These are phyloP conservation scores for Pseudohyphozyma bogoriensis DNA, from an alignment of 768 basidiomycete genomes.

Conservation along the genomic window DNA sequence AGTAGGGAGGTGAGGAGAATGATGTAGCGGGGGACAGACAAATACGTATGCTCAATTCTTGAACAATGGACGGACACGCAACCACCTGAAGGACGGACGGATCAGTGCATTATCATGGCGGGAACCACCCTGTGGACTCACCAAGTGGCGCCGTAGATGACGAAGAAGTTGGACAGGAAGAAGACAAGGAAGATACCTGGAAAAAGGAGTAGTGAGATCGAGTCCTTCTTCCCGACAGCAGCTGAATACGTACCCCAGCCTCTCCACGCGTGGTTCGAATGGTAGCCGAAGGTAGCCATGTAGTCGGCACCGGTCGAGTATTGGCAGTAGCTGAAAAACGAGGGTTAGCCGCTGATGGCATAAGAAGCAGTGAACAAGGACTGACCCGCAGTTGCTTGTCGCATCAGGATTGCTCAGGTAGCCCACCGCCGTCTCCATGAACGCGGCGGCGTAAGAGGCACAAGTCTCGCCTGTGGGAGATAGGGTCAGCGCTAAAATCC, in stretches of 20 bases:
- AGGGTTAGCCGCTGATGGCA: background rate
- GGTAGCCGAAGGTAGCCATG: constrained; percentile 7
- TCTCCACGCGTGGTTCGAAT: background rate
- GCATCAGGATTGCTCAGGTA: constrained; percentile 15
- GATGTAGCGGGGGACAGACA: too few species aligned
- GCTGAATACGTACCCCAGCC: background rate
- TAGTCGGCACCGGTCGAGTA: constrained; percentile 1
- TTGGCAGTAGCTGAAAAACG: background rate
- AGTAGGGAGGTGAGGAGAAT: too few species aligned
- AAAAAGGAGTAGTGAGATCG: background rate
- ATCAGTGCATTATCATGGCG: too few species aligned
- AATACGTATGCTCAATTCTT: too few species aligned
- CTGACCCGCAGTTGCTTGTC: constrained; percentile 7
- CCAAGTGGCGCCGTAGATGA: constrained; percentile 1
- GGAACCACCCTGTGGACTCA: too few species aligned
- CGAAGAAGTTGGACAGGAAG: background rate
- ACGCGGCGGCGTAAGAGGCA: constrained; percentile 11
- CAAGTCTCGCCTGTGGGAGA: constrained; percentile 19
- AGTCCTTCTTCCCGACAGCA: background rate
- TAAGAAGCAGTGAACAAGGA: background rate
- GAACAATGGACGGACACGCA: background rate
- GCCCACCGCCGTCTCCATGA: constrained; percentile 12
- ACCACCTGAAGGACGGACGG: too few species aligned
- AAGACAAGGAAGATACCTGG: constrained; percentile 11
- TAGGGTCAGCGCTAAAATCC: background rate